These are phyloP conservation scores for Citeromyces hawaiiensis DNA, from an alignment of 1,139 yeast genomes.

Conservation along the genomic window DNA sequence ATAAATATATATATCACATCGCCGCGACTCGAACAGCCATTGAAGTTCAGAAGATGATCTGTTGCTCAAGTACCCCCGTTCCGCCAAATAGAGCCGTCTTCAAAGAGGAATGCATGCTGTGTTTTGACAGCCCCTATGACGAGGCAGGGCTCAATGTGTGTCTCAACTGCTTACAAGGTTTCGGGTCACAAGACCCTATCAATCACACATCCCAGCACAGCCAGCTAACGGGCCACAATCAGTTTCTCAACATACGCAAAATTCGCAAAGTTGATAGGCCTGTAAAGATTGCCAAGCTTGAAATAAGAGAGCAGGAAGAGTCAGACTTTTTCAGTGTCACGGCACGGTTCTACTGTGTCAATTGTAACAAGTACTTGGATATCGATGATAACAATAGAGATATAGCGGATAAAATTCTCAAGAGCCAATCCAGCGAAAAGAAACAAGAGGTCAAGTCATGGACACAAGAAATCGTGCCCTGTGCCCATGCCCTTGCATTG, in stretches of 20 bases:
- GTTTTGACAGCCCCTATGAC: constrained; percentile 63
- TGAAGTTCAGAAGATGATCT: too few relatives aligned
- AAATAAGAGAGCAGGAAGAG: constrained; percentile 56
- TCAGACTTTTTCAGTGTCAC: constrained; percentile 50
- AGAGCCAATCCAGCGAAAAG: constrained; percentile 51
- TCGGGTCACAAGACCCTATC: constrained; percentile 29
- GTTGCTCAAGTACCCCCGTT: too few relatives aligned
- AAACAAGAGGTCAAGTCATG: constrained; percentile 76
- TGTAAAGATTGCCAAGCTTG: constrained; percentile 57
- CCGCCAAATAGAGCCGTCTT: constrained; percentile 23
- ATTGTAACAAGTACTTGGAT: constrained; percentile 12
- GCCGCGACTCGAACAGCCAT: too few relatives aligned
- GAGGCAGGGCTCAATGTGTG: constrained; percentile 61
- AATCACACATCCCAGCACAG: constrained; percentile 45
- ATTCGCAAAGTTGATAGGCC: constrained; percentile 25
- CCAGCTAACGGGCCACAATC: constrained; percentile 32
- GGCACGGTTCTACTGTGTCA: constrained; percentile 29
- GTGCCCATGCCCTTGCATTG: constrained; percentile 56
- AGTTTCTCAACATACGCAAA: constrained; percentile 45
- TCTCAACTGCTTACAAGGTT: constrained; percentile 50
- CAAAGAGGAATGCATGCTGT: constrained; percentile 77
- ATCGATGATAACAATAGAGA: neutral
- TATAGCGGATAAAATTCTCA: constrained; percentile 25
- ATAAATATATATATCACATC: too few relatives aligned
- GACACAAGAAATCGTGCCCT: constrained; percentile 78